Percentiles rank a stretch among this genome's conserved stretches.
Evolutionary conservation across 2,329 filamentous ascomycete species (phyloP).

Genomic region (Thermothelomyces thermophilus): DNA sequence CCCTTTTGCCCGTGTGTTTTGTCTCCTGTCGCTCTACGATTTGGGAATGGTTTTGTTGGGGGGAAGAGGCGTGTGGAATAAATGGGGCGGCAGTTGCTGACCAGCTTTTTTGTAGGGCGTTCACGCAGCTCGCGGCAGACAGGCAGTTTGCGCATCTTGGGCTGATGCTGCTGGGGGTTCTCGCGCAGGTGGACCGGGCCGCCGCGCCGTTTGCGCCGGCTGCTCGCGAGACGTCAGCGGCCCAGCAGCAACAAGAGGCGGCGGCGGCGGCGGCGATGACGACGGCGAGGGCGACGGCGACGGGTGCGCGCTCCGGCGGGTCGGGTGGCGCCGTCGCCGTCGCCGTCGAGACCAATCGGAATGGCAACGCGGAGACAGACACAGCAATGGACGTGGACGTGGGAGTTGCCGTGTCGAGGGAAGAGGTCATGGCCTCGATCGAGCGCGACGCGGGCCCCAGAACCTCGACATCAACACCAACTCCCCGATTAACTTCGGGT

Average conservation of each 20-base stretch:
- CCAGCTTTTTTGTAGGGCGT: constrained; percentile 40
- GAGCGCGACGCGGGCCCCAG: background rate
- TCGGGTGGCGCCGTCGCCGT: background rate
- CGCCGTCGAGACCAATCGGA: background rate
- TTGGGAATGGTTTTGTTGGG: no score
- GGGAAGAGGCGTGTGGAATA: no score
- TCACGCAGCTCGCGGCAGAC: constrained; percentile 65
- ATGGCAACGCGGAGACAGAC: background rate
- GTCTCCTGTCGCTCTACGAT: no score
- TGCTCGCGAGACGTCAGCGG: background rate
- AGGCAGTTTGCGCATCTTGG: constrained; percentile 67
- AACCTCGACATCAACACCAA: constrained; percentile 35
- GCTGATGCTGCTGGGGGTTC: constrained; percentile 56
- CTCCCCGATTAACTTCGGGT: background rate
- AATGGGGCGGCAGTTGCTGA: no score
- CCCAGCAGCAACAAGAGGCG: background rate
- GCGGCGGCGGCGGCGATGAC: no score
- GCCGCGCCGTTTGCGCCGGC: constrained; percentile 32
- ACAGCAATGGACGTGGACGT: constrained; percentile 12
- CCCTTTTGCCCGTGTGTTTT: background rate
- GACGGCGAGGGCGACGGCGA: no score
- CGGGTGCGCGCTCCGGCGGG: background rate
- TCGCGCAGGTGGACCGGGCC: constrained; percentile 51
- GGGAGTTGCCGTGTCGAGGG: constrained; percentile 24
- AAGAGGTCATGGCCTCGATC: constrained; percentile 15